Conservation (phyloP, 2,329 filamentous ascomycete genomes). For the Venturiaceae sp. region DNA sequence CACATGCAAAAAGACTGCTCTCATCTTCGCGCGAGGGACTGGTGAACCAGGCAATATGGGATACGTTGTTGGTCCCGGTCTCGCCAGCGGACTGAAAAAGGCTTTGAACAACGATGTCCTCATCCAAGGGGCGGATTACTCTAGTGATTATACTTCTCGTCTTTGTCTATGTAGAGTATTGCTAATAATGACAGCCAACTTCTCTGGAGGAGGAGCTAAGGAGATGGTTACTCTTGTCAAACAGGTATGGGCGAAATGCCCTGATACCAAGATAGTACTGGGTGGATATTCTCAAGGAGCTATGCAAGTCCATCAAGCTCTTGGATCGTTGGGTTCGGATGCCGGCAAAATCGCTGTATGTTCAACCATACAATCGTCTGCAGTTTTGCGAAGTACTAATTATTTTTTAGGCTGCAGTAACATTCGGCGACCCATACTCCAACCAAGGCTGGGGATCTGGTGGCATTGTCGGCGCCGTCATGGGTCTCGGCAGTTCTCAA, state of each 20-base stretch:
- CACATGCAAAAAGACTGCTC: background rate
- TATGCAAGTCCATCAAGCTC: constrained; percentile 4
- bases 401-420: constrained; percentile 1
- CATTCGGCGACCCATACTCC: constrained; percentile 5
- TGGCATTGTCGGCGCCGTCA: background rate
- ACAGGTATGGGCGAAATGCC: background rate
- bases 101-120: background rate
- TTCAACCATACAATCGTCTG: too few relatives aligned
- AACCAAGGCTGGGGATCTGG: background rate
- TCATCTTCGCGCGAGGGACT: constrained; percentile 5
- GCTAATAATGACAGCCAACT: background rate
- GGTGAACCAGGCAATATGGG: constrained; percentile 8
- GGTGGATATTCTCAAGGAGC: constrained; percentile 2
- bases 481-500: background rate
- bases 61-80: constrained; percentile 4
- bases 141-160: background rate
- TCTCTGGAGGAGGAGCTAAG: constrained; percentile 3
- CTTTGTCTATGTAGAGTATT: too few relatives aligned
- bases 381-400: background rate
- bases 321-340: background rate
- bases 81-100: background rate
- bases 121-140: constrained; percentile 7
- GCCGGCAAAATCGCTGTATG: background rate
- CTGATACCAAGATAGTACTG: constrained; percentile 1
- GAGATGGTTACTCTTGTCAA: background rate